Conservation (phyloP, 139 green algal genomes). For the Coelastrella sp. region DNA sequence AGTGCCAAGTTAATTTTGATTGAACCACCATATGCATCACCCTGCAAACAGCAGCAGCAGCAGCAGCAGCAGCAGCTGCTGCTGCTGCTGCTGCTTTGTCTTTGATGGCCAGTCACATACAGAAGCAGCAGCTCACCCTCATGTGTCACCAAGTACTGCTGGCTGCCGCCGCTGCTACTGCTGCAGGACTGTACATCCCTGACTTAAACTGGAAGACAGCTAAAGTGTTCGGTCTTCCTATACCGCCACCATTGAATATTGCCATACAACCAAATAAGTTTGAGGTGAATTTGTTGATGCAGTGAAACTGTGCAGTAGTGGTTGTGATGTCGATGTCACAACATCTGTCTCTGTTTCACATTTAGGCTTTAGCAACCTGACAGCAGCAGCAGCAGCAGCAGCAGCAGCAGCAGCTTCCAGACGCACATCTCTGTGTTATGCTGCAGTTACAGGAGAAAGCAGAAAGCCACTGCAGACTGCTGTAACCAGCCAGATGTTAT, state of each 20-base stretch:
- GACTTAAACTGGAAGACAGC: conserved; percentile 73
- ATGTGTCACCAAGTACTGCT: too few species aligned
- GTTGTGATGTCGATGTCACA: too few species aligned
- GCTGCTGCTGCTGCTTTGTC: too few species aligned
- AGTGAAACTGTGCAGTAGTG: too few species aligned
- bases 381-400: too few species aligned
- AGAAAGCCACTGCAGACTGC: not conserved
- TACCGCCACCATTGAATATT: conserved; percentile 84
- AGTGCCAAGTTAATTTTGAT: too few species aligned
- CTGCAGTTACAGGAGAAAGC: not conserved
- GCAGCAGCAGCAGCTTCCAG: too few species aligned
- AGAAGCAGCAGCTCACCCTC: not conserved
- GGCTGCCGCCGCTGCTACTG: not conserved
- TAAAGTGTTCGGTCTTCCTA: conserved; percentile 76
- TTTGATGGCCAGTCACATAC: too few species aligned
- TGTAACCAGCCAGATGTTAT: too few species aligned
- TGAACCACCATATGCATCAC: conserved; percentile 38
- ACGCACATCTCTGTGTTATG: not conserved
- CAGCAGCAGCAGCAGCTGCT: not conserved
- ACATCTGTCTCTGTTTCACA: too few species aligned
- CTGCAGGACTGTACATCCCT: conserved; percentile 74
- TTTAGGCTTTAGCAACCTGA: too few species aligned
- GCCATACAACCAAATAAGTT: conserved; percentile 68
- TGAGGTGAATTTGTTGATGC: too few species aligned
- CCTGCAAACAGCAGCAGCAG: conserved; percentile 1